Conservation (phyloP, 331 rosid species). For the Prunus yedoensis region DNA sequence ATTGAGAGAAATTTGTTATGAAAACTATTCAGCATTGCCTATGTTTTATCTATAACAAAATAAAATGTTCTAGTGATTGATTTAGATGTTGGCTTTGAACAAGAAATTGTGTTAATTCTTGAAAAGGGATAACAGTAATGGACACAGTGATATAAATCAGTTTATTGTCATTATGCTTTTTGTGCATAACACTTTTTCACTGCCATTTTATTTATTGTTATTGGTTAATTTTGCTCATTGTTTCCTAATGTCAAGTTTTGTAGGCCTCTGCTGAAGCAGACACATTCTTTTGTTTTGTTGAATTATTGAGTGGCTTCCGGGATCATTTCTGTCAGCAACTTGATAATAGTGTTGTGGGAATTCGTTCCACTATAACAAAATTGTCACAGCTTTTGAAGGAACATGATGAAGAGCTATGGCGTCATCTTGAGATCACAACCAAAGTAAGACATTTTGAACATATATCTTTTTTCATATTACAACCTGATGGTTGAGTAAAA, state of each 20-base stretch:
- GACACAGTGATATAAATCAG: neutral
- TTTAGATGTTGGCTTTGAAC: neutral
- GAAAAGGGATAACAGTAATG: neutral
- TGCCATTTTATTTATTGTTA: slow-evolving; percentile 1
- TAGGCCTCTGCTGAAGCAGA: slow-evolving; percentile 96
- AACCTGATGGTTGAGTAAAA: no score
- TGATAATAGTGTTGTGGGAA: slow-evolving; percentile 97
- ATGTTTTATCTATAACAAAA: neutral
- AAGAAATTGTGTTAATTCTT: neutral
- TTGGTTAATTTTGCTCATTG: slow-evolving; percentile 32
- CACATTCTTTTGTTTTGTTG: slow-evolving; percentile 97
- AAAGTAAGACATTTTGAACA: slow-evolving; percentile 57
- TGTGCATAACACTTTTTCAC: neutral
- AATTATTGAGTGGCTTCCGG: slow-evolving; percentile 90
- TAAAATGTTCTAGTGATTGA: neutral
- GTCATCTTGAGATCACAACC: slow-evolving; percentile 96
- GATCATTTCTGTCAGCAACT: slow-evolving; percentile 98
- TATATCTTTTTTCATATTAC: neutral
- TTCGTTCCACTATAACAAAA: slow-evolving; percentile 87
- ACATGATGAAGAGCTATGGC: slow-evolving; percentile 99
- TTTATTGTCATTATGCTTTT: neutral
- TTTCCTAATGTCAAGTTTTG: slow-evolving; percentile 35
- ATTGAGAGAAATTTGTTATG: neutral
- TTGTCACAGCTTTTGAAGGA: slow-evolving; percentile 89
- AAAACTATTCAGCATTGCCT: neutral